Evolutionary conservation across 2,329 filamentous ascomycete genomes (phyloP).

Genomic region (Colletotrichum aenigma): DNA sequence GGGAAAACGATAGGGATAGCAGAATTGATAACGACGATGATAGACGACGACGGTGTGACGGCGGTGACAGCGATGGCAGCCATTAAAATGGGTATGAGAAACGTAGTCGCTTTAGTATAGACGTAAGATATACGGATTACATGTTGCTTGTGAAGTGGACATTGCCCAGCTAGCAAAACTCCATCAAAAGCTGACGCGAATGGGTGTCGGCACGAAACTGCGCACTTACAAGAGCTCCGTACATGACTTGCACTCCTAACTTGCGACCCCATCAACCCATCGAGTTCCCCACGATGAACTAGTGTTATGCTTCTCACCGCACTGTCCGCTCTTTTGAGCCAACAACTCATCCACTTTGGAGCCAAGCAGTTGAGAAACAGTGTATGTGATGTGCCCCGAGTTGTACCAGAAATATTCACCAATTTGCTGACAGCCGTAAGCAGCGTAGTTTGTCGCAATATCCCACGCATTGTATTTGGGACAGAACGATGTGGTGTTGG

Average conservation of each 20-base stretch:
- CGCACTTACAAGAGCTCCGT: not conserved
- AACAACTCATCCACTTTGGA: not conserved
- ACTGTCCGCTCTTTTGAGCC: not conserved
- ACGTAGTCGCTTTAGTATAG: accelerated
- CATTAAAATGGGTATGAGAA: too few relatives aligned
- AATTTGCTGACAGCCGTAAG: conserved; percentile 31
- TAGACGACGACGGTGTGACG: too few relatives aligned
- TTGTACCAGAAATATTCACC: conserved; percentile 36
- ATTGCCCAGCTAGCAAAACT: accelerated
- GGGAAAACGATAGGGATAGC: too few relatives aligned
- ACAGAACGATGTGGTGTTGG: conserved; percentile 32
- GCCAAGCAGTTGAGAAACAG: not conserved
- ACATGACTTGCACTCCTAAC: not conserved
- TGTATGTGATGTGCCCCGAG: conserved; percentile 25
- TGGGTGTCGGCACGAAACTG: not conserved
- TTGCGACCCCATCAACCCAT: not conserved
- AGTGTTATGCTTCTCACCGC: not conserved
- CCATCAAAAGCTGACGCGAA: accelerated
- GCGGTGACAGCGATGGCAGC: too few relatives aligned
- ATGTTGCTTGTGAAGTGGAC: accelerated
- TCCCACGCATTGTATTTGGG: conserved; percentile 26
- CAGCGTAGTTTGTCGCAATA: conserved; percentile 23
- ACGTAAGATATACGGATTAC: too few relatives aligned
- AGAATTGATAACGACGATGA: too few relatives aligned
- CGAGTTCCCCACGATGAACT: not conserved